phyloP scores from a whole-genome alignment of 1,284 basidiomycete species.

The Cutaneotrichosporon dermatis region DNA sequence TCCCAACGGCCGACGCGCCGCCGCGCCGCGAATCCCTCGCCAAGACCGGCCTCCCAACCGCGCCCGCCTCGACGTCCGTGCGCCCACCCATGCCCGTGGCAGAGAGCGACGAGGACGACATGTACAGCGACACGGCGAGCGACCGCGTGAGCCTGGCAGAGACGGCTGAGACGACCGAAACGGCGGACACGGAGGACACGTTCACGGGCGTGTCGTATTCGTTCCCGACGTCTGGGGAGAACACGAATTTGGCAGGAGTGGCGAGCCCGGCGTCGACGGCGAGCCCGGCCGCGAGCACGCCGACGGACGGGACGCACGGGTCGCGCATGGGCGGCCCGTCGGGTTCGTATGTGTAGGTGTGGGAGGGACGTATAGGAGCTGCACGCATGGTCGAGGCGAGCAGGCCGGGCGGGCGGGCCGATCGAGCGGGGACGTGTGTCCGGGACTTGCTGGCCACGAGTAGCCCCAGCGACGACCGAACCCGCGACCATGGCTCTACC shows the following conservation, averaged over 20 bases:
- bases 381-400: no score
- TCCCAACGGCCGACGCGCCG: constrained; percentile 1
- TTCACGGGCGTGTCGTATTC: constrained; percentile 23
- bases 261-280: neutral
- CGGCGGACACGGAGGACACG: neutral
- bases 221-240: constrained; percentile 18
- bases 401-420: no score
- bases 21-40: constrained; percentile 4
- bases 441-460: no score
- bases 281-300: neutral
- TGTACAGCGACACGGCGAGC: no score
- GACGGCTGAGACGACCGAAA: constrained; percentile 5
- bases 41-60: neutral
- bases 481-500: no score
- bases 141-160: constrained; percentile 3
- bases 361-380: no score
- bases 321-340: no score
- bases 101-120: neutral
- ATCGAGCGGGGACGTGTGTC: no score
- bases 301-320: no score
- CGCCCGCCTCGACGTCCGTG: neutral
- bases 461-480: no score
- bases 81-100: neutral
- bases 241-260: neutral
- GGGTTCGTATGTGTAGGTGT: no score